Evolutionary conservation across 306 rosid species (phyloP), one percentile per base, ranked within the genome.

Genomic region (Gleditsia sinensis): DNA sequence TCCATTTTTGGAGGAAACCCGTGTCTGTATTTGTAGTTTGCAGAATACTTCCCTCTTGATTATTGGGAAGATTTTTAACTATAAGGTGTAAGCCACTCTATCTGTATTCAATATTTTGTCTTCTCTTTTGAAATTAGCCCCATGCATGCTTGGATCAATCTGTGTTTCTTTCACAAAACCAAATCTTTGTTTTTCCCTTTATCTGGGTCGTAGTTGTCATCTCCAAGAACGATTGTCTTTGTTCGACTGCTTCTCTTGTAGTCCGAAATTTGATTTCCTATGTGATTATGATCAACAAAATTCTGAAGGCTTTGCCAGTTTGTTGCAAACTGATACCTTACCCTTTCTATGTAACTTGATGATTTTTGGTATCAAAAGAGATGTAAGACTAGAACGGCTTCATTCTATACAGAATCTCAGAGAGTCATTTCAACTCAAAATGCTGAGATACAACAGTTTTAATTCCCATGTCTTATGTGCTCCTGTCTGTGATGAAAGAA

Each of bases 1-100:
- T 74, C 68, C 24, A 25, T 54, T 75, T n/a, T 54, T 23, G 59
- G 43, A 34, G 42, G 55, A 46, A 72, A 49, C 34, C 72, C 49
- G 46, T 46, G 61, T 77, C 77, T 79, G 85, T 83, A 69, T 60
- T 84, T 57, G 77, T 85, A 72, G 83, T 75, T 23, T 63, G 69
- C 40, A 2, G 43, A n/a, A n/a, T n/a, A n/a, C n/a, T n/a, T n/a
- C 49, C 70, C 43, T 62, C 19, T 67, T 68, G 40, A 23, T 24
- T 20, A 8, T 39, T 69, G 36, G 78, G 54, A 34, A 71, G 21
- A 16, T 50, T 53, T 77, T 39, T 40, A 54, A 34, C 62, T 13
- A 1, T 17, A 14, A 59, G 24, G 27, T 71, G 80, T 57, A 74
- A 78, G 81, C 69, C 69, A 50, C 65, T 64, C 10, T 56, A 67